These are phyloP conservation scores for Phaeomoniella chlamydospora DNA, from an alignment of 2,329 filamentous ascomycete species.

Conservation along the genomic window DNA sequence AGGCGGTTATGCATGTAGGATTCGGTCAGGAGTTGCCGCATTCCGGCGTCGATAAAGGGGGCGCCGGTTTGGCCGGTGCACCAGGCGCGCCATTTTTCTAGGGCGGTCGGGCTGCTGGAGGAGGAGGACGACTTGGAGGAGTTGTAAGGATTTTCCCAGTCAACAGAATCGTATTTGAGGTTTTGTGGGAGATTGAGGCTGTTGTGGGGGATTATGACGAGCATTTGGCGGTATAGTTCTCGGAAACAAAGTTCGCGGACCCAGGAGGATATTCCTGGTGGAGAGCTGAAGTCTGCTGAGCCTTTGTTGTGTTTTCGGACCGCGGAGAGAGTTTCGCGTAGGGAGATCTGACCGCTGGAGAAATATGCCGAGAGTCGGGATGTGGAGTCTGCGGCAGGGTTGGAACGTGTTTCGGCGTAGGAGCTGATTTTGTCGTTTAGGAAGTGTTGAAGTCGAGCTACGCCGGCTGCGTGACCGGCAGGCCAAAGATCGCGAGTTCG, in stretches of 20 bases:
- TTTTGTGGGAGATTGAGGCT: conserved; percentile 36
- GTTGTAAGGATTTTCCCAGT: conserved; percentile 37
- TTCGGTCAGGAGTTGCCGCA: conserved; percentile 33
- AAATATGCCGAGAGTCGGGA: conserved; percentile 21
- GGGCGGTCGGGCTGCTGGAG: too few species aligned
- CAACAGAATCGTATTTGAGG: conserved; percentile 34
- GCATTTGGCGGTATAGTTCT: conserved; percentile 35
- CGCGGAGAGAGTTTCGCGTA: conserved; percentile 29
- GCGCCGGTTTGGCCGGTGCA: conserved; percentile 30
- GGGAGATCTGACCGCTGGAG: conserved; percentile 21
- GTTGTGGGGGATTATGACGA: conserved; percentile 30
- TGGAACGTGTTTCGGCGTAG: conserved; percentile 17
- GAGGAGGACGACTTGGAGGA: too few species aligned
- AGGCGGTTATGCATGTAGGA: conserved; percentile 38
- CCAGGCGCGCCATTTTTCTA: conserved; percentile 35
- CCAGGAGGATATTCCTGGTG: conserved; percentile 26
- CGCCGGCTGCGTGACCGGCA: conserved; percentile 17
- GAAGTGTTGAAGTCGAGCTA: conserved; percentile 16
- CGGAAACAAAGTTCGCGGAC: conserved; percentile 37
- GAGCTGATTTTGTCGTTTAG: conserved; percentile 16
- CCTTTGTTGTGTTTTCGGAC: conserved; percentile 25
- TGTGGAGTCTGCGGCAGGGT: conserved; percentile 18
- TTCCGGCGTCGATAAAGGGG: conserved; percentile 36
- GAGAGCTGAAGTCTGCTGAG: conserved; percentile 26
- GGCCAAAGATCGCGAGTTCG: conserved; percentile 22